Evolutionary conservation across 208 protist species (phyloP), one percentile per base, ranked within the genome.

Genomic region (Acanthamoeba culbertsoni): DNA sequence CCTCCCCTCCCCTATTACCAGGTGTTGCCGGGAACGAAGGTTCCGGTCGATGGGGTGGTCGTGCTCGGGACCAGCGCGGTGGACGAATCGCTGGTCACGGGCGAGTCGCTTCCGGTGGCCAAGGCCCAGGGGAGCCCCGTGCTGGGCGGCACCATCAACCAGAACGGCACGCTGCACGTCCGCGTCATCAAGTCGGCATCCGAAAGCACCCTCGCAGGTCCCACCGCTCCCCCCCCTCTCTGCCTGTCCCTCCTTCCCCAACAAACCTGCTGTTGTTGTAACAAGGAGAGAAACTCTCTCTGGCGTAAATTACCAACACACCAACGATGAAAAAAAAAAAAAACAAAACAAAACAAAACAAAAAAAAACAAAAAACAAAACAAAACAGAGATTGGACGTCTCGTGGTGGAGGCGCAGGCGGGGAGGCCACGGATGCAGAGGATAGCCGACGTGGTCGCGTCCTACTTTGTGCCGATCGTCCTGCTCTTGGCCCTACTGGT

Each of bases 321-420:
- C n/a, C n/a, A n/a, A n/a, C n/a, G n/a, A n/a, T n/a, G n/a, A n/a
- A n/a, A n/a, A n/a, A n/a, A n/a, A n/a, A n/a, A n/a, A n/a, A n/a
- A n/a, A n/a, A n/a, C n/a, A n/a, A n/a, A n/a, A n/a, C n/a, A n/a
- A n/a, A n/a, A n/a, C n/a, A n/a, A n/a, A n/a, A n/a, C n/a, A n/a
- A n/a, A n/a, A n/a, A n/a, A n/a, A n/a, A n/a, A n/a, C n/a, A n/a
- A n/a, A n/a, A n/a, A n/a, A n/a, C n/a, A n/a, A n/a, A n/a, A n/a
- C n/a, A n/a, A n/a, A 88, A 93, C 97, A 33, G 96, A 98, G 86
- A 99, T 99, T 71, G 96, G 98, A 20, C 96, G 96, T 20, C 96
- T 99, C 55, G 98, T 99, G 42, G 97, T 99, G 93, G 96, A 99
- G 35, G 99, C 99, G 1, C 99, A 99, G 95, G 98, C 96, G 51